Evolutionary conservation across 2,329 filamentous ascomycete species (phyloP), one percentile per base, ranked within the genome.

Genomic region (Helotiales sp.): DNA sequence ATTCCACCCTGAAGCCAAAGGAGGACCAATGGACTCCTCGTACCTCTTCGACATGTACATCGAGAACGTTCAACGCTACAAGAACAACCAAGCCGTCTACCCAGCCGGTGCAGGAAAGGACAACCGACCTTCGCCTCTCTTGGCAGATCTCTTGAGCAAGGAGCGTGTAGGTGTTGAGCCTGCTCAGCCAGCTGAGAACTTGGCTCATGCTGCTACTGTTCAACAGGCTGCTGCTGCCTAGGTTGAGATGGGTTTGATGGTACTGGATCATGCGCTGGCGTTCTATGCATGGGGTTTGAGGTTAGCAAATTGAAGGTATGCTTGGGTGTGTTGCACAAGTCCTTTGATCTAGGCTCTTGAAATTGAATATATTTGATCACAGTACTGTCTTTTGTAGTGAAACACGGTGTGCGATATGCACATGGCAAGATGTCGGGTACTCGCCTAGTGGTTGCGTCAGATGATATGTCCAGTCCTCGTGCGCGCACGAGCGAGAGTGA

Each of bases 1-100:
- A 77, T 99, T 99, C 86, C 95, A 99, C 73, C 95, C 95, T 15
- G 95, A 99, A 78, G 95, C 95, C 67, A 96, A 96, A 82, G 95
- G 95, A 60, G 95, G 95, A 54, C 95, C 95, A 54, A 89, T 96
- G 77, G 95, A 99, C 80, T 96, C 91, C 63, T 87, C 91, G 2
- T 98, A 96, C 77, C 83, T 99, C 59, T 99, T 99, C 71, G 95
- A 99, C 77, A 91, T 91, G 79, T 99, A 98, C 78, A 79, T 98
- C 46, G 86, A 96, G 74, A 93, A 89, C 70, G 92, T 98, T 33
- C 82, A 86, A 74, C 84, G 89, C 72, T 96, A 93, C 85, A 98
- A 96, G 87, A 83, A 88, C 69, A 87, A 82, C 73, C 88, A 96
- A 76, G 79, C 83, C 54, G 82, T 88, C 55, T 90, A 86, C 69